Evolutionary conservation across 805 yeast genomes (phyloP), one percentile per base, ranked within the genome.

Genomic region (Candida boidinii): DNA sequence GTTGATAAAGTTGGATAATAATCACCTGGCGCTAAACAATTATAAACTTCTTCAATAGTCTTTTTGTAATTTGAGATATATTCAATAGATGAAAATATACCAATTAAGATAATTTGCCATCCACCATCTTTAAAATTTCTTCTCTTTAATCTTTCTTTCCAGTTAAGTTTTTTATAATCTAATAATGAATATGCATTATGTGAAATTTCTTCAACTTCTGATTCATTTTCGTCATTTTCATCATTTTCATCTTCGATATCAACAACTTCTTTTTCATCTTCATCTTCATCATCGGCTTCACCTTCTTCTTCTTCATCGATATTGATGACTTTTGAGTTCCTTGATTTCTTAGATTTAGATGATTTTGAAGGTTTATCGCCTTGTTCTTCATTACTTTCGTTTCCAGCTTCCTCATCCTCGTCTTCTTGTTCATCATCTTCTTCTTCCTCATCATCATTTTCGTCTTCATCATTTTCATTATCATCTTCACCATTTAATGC

Each of bases 91-190:
- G 76, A 73, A 26, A 88, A 64, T 3, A 87, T 63, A 21, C 95
- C 95, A 30, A 87, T 53, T 27, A 88, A 54, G 27, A 81, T 70
- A 26, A 80, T 67, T 45, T 85, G 79, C 96, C 96, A 90, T 34
- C 75, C 76, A 4, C 95, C 94, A 46, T 85, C 87, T 45, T 69
- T 75, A 53, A 83, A 92, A 41, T 72, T 71, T 34, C 95, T 73
- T 35, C 73, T 77, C 11, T 77, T 69, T 14, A 90, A 63, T 26
- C 94, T 64, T 20, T 82, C 94, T 37, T 76, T 73, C 96, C 97
- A 92, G 10, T 76, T 56, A 0, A 61, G 57, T 27, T 76, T 76
- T 34, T 79, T 63, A 52, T 74, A 70, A 36, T 76, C 73, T 44
- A 82, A 57, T 3, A 62, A 56, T 2, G 56, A 44, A 39, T 65